phyloP scores from a whole-genome alignment of 2,329 filamentous ascomycete species.

The Aureobasidium sp. region DNA sequence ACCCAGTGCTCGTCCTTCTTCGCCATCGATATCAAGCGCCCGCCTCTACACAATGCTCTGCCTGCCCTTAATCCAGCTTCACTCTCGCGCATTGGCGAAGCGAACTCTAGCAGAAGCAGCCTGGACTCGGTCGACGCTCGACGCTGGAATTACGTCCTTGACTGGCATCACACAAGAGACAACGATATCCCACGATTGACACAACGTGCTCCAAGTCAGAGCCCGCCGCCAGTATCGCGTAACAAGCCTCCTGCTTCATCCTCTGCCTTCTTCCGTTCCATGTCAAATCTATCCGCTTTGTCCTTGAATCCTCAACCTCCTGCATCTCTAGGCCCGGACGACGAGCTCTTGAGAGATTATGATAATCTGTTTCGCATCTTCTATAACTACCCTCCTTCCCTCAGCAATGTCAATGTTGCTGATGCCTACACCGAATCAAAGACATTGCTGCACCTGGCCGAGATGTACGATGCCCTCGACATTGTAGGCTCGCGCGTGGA shows the following conservation, averaged over 20 bases:
- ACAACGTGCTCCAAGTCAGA: slow-evolving; percentile 40
- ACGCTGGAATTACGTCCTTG: slow-evolving; percentile 82
- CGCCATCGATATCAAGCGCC: slow-evolving; percentile 63
- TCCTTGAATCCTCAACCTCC: slow-evolving; percentile 37
- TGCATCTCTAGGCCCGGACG: slow-evolving; percentile 44
- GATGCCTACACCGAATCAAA: slow-evolving; percentile 93
- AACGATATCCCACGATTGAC: slow-evolving; percentile 82
- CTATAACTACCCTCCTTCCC: slow-evolving; percentile 79
- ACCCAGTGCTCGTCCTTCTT: slow-evolving; percentile 92
- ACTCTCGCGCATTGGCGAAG: background rate
- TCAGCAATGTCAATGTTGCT: slow-evolving; percentile 83
- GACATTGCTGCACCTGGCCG: slow-evolving; percentile 75
- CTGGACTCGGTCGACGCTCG: background rate
- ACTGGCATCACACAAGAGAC: slow-evolving; percentile 58
- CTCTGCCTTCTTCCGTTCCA: slow-evolving; percentile 74
- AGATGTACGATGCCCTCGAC: slow-evolving; percentile 84
- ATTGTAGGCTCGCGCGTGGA: slow-evolving; percentile 87
- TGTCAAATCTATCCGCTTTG: slow-evolving; percentile 64
- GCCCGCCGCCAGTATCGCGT: slow-evolving; percentile 44
- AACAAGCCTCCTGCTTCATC: slow-evolving; percentile 57
- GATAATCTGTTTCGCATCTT: slow-evolving; percentile 93
- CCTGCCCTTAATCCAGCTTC: background rate
- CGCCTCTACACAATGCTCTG: slow-evolving; percentile 17
- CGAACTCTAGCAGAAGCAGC: background rate
- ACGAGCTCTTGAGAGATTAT: slow-evolving; percentile 81